Conservation (phyloP, 2,329 filamentous ascomycete genomes). For the Ophiostoma fasciatum region DNA sequence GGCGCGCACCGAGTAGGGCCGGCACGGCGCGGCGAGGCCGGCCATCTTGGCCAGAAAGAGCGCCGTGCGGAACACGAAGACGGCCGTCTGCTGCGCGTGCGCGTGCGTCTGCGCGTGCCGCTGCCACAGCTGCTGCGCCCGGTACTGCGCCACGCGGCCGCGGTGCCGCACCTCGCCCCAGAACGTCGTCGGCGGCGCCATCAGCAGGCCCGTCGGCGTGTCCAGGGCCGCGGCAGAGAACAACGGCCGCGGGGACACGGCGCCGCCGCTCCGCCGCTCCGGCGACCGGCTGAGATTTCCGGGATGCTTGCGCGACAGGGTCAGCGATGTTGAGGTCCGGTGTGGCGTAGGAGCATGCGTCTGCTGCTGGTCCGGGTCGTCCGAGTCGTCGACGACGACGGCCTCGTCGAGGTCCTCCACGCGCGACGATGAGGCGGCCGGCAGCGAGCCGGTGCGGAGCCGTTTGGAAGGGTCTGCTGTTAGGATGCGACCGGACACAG, state of each 20-base stretch:
- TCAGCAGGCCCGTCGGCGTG: constrained; percentile 27
- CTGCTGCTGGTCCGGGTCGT: constrained; percentile 18
- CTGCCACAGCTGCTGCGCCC: constrained; percentile 16
- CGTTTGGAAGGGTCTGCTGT: constrained; percentile 22
- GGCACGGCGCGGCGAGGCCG: constrained; percentile 52
- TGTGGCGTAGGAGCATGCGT: constrained; percentile 8
- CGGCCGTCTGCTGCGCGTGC: constrained; percentile 12
- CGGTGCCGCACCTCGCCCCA: constrained; percentile 20
- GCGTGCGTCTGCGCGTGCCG: constrained; percentile 16
- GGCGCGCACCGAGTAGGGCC: constrained; percentile 52
- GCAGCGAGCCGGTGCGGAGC: background rate
- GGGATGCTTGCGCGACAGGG: constrained; percentile 27
- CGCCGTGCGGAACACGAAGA: constrained; percentile 33
- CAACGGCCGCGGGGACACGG: too few relatives aligned
- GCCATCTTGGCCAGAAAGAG: constrained; percentile 57
- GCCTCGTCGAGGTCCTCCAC: constrained; percentile 16
- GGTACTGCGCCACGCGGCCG: constrained; percentile 23
- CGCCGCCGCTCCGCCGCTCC: constrained; percentile 12
- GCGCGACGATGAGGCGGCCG: constrained; percentile 18
- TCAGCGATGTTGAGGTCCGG: constrained; percentile 21
- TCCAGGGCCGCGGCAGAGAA: background rate
- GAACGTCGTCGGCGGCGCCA: constrained; percentile 31
- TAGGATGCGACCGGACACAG: too few relatives aligned
- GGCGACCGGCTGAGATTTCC: constrained; percentile 17
- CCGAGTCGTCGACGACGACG: constrained; percentile 9